Evolutionary conservation across 345 rosid genomes (phyloP).

Genomic region (Cardamine occulta): DNA sequence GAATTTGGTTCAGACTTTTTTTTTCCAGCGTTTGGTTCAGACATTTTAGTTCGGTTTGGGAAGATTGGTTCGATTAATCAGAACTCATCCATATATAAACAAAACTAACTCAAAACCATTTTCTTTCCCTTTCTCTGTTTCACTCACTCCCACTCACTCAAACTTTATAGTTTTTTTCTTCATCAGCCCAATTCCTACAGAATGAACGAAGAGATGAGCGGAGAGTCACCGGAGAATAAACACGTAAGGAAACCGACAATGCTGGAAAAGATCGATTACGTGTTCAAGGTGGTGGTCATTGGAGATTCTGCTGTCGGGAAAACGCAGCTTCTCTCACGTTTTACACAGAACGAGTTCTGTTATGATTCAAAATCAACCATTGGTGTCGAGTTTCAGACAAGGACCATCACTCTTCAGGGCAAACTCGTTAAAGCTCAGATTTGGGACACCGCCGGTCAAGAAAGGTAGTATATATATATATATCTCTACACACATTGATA

Average conservation of each 20-base stretch:
- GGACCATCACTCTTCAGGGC: conserved; percentile 61
- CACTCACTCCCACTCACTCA: conserved; percentile 43
- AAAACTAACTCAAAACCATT: neutral
- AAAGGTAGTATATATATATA: conserved; percentile 52
- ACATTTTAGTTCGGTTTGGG: neutral
- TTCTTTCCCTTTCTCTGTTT: too few relatives aligned
- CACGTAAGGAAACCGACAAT: conserved; percentile 23
- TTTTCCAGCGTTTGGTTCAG: neutral
- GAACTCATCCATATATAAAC: neutral
- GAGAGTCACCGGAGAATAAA: conserved; percentile 44
- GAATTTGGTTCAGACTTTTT: neutral
- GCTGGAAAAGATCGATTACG: conserved; percentile 70
- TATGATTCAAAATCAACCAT: conserved; percentile 83
- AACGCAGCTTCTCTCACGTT: conserved; percentile 77
- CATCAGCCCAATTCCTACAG: neutral
- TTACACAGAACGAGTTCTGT: conserved; percentile 68
- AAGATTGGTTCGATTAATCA: neutral
- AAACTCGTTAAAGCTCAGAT: conserved; percentile 89
- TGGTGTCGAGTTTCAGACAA: conserved; percentile 85
- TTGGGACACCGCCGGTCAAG: conserved; percentile 98
- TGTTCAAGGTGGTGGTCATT: conserved; percentile 79
- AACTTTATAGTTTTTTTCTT: conserved; percentile 1
- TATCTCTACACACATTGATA: neutral
- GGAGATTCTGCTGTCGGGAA: conserved; percentile 89
- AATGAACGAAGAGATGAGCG: conserved; percentile 77